A percentile compares a stretch with the other conserved stretches of the same genome.
Evolutionary conservation across 148 eudicot species (phyloP).

Genomic region (Rhododendron molle): DNA sequence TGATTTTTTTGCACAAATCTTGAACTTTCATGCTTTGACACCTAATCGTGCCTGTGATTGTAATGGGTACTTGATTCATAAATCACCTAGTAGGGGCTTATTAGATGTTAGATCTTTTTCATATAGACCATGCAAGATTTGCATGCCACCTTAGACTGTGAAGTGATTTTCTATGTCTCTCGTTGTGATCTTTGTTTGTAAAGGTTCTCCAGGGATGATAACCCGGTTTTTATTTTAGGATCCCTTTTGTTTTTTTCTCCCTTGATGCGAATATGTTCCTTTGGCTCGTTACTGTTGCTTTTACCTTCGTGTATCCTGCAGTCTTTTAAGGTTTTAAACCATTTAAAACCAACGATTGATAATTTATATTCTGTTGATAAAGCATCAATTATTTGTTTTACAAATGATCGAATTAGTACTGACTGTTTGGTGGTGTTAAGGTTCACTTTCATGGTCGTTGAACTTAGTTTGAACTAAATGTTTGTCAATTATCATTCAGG

Average conservation of each 20-base stretch:
- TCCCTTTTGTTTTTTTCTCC: background rate
- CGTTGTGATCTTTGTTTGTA: background rate
- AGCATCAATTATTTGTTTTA: background rate
- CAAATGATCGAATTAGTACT: background rate
- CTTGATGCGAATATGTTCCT: background rate
- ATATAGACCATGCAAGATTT: background rate
- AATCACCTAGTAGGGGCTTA: background rate
- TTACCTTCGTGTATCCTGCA: background rate
- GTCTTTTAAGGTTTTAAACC: background rate
- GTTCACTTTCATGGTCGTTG: background rate
- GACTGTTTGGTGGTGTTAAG: background rate
- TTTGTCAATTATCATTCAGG: slow-evolving; percentile 33
- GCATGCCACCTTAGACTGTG: background rate
- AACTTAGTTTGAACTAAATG: background rate
- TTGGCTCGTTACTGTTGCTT: background rate
- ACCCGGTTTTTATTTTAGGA: background rate
- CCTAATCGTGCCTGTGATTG: background rate
- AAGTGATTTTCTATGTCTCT: background rate
- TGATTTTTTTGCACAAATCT: background rate
- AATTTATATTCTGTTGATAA: background rate
- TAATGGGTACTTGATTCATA: background rate
- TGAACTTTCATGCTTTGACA: background rate
- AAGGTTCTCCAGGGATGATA: background rate
- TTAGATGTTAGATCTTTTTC: background rate
- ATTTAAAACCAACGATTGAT: background rate